phyloP scores from a whole-genome alignment of 768 basidiomycete species.

The Trametes punicea region DNA sequence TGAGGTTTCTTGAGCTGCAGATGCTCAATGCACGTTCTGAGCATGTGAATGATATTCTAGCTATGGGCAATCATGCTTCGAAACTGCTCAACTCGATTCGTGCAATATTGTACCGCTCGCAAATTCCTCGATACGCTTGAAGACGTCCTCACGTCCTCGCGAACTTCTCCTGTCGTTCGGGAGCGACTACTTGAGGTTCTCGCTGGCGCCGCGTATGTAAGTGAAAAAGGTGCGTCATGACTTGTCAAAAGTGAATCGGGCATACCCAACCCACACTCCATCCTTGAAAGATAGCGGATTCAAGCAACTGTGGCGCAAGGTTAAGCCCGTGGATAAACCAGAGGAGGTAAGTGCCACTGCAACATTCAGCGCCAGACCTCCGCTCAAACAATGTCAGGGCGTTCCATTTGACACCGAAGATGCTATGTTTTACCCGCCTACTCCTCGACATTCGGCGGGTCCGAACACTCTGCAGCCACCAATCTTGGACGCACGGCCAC shows the following conservation, averaged over 20 bases:
- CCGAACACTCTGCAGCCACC: conserved; percentile 13
- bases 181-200: conserved; percentile 80
- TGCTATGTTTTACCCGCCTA: conserved; percentile 72
- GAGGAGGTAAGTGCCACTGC: conserved; percentile 52
- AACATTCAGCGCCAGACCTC: neutral
- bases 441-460: conserved; percentile 28
- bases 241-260: neutral
- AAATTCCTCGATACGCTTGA: conserved; percentile 82
- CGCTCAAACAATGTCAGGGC: conserved; percentile 41
- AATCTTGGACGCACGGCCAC: neutral
- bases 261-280: neutral
- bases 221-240: conserved; percentile 32
- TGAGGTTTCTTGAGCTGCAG: conserved; percentile 31
- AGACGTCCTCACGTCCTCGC: conserved; percentile 57
- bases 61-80: conserved; percentile 90
- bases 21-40: neutral
- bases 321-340: conserved; percentile 78
- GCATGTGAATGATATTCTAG: conserved; percentile 39
- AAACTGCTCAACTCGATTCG: conserved; percentile 72
- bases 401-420: conserved; percentile 77
- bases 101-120: conserved; percentile 62
- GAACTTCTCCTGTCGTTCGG: conserved; percentile 75
- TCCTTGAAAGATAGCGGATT: conserved; percentile 47
- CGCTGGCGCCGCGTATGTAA: conserved; percentile 75
- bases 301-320: conserved; percentile 71